Conservation (phyloP, 2,329 filamentous ascomycete genomes). For the Trichoderma endophyticum region DNA sequence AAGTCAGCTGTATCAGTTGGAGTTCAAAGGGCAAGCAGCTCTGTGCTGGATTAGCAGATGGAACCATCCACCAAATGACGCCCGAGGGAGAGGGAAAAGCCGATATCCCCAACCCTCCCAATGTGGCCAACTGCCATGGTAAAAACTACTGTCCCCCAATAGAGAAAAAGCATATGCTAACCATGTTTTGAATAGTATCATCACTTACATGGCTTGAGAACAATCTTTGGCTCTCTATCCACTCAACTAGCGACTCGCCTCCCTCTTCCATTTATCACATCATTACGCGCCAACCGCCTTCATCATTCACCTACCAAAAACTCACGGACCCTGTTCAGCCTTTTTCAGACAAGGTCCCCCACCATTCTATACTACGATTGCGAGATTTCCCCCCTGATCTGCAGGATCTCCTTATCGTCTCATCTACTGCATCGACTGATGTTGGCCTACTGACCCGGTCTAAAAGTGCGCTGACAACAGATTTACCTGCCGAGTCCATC, state of each 20-base stretch:
- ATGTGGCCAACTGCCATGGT: conserved; percentile 66
- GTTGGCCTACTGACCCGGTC: conserved; percentile 76
- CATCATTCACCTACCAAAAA: conserved; percentile 68
- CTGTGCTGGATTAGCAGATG: conserved; percentile 79
- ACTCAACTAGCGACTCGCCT: conserved; percentile 61
- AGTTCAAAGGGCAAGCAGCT: conserved; percentile 91
- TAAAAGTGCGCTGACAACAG: conserved; percentile 61
- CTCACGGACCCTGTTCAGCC: conserved; percentile 71
- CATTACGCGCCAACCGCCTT: conserved; percentile 62
- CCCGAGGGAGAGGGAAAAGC: conserved; percentile 75
- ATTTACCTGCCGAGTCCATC: conserved; percentile 57
- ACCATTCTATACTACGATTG: conserved; percentile 75
- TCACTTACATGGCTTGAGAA: conserved; percentile 87
- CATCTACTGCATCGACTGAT: conserved; percentile 76
- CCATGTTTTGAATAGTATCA: conserved; percentile 53
- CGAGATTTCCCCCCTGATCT: conserved; percentile 77
- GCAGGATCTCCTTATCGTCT: conserved; percentile 76
- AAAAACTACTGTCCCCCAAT: conserved; percentile 30
- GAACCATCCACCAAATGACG: conserved; percentile 78
- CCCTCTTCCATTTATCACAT: conserved; percentile 74
- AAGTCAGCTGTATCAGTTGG: conserved; percentile 85
- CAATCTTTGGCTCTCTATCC: conserved; percentile 74
- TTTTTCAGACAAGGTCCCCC: conserved; percentile 64
- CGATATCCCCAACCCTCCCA: conserved; percentile 73
- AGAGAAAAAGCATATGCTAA: conserved; percentile 20